These are phyloP conservation scores for Exophiala oligosperma DNA, from an alignment of 2,329 filamentous ascomycete species.

Conservation along the genomic window DNA sequence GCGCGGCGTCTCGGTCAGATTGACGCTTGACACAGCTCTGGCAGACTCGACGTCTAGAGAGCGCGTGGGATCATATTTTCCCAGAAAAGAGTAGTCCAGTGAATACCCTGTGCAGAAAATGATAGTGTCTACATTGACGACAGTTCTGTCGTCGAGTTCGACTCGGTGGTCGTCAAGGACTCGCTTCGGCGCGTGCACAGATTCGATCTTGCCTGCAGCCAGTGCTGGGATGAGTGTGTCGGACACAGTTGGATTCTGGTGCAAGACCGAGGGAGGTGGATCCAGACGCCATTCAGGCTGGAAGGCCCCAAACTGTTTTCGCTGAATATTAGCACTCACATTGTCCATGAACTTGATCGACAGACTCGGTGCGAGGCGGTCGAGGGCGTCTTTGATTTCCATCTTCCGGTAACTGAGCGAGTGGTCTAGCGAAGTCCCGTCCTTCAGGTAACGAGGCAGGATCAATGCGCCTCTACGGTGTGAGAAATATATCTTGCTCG, in stretches of 20 bases:
- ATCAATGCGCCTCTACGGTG: conserved; percentile 25
- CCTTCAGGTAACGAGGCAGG: conserved; percentile 22
- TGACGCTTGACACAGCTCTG: not conserved
- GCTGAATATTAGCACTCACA: conserved; percentile 14
- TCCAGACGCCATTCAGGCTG: conserved; percentile 30
- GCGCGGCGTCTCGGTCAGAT: conserved; percentile 13
- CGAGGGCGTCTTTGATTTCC: conserved; percentile 14
- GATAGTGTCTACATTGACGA: conserved; percentile 36
- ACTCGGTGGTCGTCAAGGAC: conserved; percentile 31
- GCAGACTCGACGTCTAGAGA: not conserved
- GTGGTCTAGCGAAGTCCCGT: conserved; percentile 28
- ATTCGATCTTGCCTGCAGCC: conserved; percentile 32
- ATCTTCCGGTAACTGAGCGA: conserved; percentile 20
- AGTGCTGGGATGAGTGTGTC: conserved; percentile 34
- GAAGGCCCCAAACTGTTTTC: conserved; percentile 3
- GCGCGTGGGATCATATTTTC: conserved; percentile 31
- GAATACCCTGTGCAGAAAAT: conserved; percentile 40
- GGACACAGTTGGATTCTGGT: conserved; percentile 34
- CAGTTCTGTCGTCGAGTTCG: conserved; percentile 34
- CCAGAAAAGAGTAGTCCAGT: conserved; percentile 30
- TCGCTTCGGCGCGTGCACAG: conserved; percentile 5
- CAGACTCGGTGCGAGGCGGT: conserved; percentile 13
- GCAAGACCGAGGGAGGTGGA: conserved; percentile 31
- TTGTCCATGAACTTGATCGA: conserved; percentile 13
- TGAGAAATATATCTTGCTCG: conserved; percentile 25